phyloP scores from a whole-genome alignment of 2,329 filamentous ascomycete species.

The Paraphoma chrysanthemicola region DNA sequence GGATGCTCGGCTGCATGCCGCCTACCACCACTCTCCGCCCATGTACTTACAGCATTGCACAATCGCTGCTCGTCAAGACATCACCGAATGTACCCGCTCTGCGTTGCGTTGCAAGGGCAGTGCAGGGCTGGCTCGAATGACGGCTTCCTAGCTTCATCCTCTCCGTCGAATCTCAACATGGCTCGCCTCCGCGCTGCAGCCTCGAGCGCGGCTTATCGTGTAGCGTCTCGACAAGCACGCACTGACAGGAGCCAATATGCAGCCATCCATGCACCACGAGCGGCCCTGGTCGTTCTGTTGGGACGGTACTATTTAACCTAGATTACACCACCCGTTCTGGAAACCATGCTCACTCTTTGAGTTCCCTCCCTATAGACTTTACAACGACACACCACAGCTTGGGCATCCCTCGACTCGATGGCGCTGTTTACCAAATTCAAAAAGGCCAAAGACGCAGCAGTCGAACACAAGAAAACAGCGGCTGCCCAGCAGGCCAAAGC shows the following conservation, averaged over 20 bases:
- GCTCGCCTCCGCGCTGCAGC: no score
- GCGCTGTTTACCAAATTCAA: slow-evolving; percentile 41
- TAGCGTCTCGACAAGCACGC: slow-evolving; percentile 13
- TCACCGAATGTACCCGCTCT: neutral
- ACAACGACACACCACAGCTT: neutral
- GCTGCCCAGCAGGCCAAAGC: slow-evolving; percentile 20
- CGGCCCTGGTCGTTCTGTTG: slow-evolving; percentile 15
- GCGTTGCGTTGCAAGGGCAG: neutral
- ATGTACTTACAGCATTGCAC: neutral
- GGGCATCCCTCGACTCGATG: slow-evolving; percentile 21
- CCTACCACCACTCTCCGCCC: neutral
- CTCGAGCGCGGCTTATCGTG: neutral
- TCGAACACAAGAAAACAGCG: slow-evolving; percentile 29
- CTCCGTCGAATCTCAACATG: no score
- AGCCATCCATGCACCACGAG: slow-evolving; percentile 6
- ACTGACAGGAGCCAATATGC: slow-evolving; percentile 12
- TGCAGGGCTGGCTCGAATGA: no score
- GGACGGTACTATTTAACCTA: slow-evolving; percentile 16
- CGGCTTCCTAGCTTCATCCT: no score
- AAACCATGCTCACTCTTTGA: neutral
- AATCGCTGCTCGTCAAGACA: neutral
- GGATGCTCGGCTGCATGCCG: slow-evolving; percentile 2
- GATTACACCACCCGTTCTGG: slow-evolving; percentile 7
- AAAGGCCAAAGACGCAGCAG: slow-evolving; percentile 36
- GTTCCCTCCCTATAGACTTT: neutral